Evolutionary conservation across 2,329 filamentous ascomycete species (phyloP), one percentile per base, ranked within the genome.

Genomic region (Lecanicillium sp.): DNA sequence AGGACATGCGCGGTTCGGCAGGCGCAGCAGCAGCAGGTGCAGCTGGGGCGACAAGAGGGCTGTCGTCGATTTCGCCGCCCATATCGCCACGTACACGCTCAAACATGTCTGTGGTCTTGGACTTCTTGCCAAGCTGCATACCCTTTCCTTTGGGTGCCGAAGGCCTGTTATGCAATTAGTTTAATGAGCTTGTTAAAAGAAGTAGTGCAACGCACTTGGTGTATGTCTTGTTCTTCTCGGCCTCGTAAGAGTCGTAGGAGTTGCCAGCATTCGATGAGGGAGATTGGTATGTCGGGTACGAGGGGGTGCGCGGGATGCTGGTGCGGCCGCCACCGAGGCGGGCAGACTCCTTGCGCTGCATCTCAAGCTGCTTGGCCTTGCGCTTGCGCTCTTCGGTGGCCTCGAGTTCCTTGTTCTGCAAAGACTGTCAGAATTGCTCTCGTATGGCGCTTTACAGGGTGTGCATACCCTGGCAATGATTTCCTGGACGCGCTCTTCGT

Each of bases 81-180:
- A 97, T 77, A 55, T 97, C 91, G 51, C 87, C 88, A 56, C 90
- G 85, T 27, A 98, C 90, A 60, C 90, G 87, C 69, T 97, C 91
- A 65, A 95, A 97, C 77, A 97, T 95, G 66, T 95, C 91, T 24
- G 87, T 95, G 19, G 88, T 90, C 75, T 97, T 97, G 52, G 88
- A 95, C 73, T 98, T 98, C 76, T 97, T 97, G 69, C 93, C 93
- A 49, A 98, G 76, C 68, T 97, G 91, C 94, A 98, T 98, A 57
- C 93, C 93, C 75, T 98, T 98, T 60, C 89, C 90, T 70, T 94
- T 89, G 51, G 84, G 79, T 43, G 87, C 80, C 60, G 80, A 64
- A 43, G 77, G 71, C 61, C 74, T 80, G 54, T 27, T 47, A 37
- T 43, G n/a, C 27, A 30, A 48, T 52, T 51, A 53, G 43, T 29